Evolutionary conservation across 345 rosid species (phyloP).

Genomic region (Rhizophora apiculata): DNA sequence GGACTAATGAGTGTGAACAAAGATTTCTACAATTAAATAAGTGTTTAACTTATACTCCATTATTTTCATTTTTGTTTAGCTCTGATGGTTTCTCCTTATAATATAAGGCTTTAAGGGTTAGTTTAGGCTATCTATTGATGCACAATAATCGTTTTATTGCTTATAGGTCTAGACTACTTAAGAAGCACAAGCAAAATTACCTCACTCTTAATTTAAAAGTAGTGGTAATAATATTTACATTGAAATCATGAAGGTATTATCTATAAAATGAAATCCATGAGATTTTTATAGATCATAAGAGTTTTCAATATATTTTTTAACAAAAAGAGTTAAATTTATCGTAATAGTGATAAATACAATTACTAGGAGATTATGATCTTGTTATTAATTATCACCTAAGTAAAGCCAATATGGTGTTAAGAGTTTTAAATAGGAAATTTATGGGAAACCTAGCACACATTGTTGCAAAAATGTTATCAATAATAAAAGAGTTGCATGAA

Average conservation of each 20-base stretch:
- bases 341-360: not conserved
- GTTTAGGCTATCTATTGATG: no score
- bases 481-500: no score
- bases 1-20: not conserved
- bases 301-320: not conserved
- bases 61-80: not conserved
- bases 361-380: not conserved
- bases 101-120: not conserved
- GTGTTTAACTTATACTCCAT: not conserved
- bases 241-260: not conserved
- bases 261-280: not conserved
- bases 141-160: not conserved
- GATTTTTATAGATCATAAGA: not conserved
- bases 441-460: no score
- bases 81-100: not conserved
- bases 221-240: not conserved
- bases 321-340: not conserved
- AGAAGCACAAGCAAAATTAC: not conserved
- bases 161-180: not conserved
- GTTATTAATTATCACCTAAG: not conserved
- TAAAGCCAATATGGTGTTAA: no score
- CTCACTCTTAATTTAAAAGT: not conserved
- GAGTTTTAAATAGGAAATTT: no score
- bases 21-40: not conserved
- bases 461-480: no score